Evolutionary conservation across 345 rosid genomes (phyloP).

Genomic region (Noccaea bulbosa): DNA sequence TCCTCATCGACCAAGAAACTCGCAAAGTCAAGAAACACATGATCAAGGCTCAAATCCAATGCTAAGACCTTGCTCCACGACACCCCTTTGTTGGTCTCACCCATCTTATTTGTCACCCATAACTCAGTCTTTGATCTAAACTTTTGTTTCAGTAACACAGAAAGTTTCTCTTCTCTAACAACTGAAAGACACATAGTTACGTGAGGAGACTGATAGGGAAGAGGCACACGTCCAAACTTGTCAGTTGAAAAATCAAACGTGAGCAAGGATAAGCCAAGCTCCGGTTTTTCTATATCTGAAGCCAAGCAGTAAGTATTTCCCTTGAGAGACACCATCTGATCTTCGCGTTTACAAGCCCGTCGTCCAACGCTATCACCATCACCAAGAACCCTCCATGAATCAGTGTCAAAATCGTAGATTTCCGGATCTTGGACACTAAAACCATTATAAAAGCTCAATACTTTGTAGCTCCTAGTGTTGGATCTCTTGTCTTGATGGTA

Average conservation of each 20-base stretch:
- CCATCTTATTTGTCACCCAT: not conserved
- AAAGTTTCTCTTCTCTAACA: conserved; percentile 4
- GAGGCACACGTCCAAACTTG: not conserved
- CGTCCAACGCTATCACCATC: not conserved
- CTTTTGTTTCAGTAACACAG: not conserved
- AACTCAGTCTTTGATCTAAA: not conserved
- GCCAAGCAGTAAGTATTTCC: not conserved
- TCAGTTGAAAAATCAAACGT: not conserved
- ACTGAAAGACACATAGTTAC: not conserved
- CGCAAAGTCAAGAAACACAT: no score
- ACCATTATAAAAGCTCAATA: not conserved
- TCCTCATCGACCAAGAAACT: no score
- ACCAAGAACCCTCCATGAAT: not conserved
- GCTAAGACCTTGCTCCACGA: conserved; percentile 6
- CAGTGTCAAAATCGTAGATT: not conserved
- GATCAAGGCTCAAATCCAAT: not conserved
- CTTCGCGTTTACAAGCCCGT: not conserved
- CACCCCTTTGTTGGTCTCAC: no score
- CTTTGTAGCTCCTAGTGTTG: not conserved
- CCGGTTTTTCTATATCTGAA: no score
- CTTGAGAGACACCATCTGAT: not conserved
- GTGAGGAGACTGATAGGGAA: not conserved
- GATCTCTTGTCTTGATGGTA: not conserved
- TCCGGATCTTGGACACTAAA: not conserved
- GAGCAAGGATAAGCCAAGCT: not conserved